Conservation (phyloP, 371 early-diverging fungal species). For the Mortierella sp. region DNA sequence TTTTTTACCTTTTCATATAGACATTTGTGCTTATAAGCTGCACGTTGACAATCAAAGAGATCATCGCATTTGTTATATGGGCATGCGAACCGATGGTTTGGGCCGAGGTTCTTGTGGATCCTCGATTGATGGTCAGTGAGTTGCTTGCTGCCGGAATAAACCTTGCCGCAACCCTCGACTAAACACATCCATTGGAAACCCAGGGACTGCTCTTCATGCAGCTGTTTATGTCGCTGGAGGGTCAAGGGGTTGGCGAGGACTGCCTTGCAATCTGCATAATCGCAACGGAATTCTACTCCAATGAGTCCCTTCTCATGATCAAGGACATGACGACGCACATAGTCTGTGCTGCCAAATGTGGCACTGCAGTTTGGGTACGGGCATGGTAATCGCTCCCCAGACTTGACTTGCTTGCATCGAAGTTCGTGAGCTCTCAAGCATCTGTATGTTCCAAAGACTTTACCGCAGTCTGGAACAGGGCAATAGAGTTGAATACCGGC, state of each 20-base stretch:
- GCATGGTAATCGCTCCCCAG: constrained; percentile 40
- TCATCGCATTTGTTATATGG: constrained; percentile 30
- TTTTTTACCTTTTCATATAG: constrained; percentile 18
- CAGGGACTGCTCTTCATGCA: constrained; percentile 50
- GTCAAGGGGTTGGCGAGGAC: constrained; percentile 49
- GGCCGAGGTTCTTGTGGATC: constrained; percentile 38
- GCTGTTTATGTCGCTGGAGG: constrained; percentile 47
- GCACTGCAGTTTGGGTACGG: constrained; percentile 35
- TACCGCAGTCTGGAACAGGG: constrained; percentile 36
- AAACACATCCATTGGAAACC: constrained; percentile 50
- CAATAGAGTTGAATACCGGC: constrained; percentile 39
- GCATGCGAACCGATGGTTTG: constrained; percentile 28
- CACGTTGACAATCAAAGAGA: constrained; percentile 34
- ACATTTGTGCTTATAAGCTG: constrained; percentile 46
- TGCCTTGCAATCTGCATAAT: constrained; percentile 33
- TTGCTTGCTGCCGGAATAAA: constrained; percentile 50
- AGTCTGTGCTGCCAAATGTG: constrained; percentile 50
- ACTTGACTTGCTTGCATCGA: constrained; percentile 50
- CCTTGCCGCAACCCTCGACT: constrained; percentile 37
- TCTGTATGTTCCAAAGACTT: constrained; percentile 46
- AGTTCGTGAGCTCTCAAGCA: constrained; percentile 48
- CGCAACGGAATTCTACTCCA: constrained; percentile 43
- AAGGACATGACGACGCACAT: constrained; percentile 49
- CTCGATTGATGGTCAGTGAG: constrained; percentile 48
- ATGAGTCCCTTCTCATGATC: constrained; percentile 54